These are phyloP conservation scores for Agarophyton chilense DNA, from an alignment of 23 red algal species.

Conservation along the genomic window DNA sequence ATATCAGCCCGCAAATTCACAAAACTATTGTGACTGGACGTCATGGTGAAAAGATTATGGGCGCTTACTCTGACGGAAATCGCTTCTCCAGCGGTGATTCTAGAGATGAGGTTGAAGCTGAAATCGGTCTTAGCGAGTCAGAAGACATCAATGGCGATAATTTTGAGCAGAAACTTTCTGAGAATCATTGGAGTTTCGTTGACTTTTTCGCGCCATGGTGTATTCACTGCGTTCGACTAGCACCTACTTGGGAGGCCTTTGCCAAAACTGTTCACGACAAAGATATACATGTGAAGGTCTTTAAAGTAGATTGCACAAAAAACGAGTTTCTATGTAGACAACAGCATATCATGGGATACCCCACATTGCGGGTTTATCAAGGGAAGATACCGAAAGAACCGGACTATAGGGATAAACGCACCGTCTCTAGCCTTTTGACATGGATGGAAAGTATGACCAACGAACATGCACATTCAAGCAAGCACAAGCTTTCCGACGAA, in stretches of 20 bases:
- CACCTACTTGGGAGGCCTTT: slow-evolving; percentile 81
- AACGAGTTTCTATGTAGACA: slow-evolving; percentile 61
- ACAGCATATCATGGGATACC: slow-evolving; percentile 72
- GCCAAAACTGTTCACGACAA: slow-evolving; percentile 79
- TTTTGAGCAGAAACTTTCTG: slow-evolving; percentile 68
- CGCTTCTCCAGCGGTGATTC: slow-evolving; percentile 45
- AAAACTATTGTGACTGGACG: slow-evolving; percentile 74
- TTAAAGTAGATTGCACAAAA: slow-evolving; percentile 77
- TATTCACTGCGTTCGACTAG: slow-evolving; percentile 65
- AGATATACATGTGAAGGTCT: slow-evolving; percentile 76
- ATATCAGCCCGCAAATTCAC: slow-evolving; percentile 57
- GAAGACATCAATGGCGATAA: slow-evolving; percentile 48
- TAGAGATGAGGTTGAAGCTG: slow-evolving; percentile 46
- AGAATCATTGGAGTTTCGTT: slow-evolving; percentile 78
- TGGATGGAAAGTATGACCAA: slow-evolving; percentile 87
- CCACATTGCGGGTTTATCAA: slow-evolving; percentile 74
- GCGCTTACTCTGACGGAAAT: slow-evolving; percentile 67
- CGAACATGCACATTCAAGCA: slow-evolving; percentile 61
- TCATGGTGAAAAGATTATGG: slow-evolving; percentile 59
- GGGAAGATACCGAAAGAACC: slow-evolving; percentile 41
- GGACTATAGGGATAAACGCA: slow-evolving; percentile 72
- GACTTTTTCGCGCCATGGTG: slow-evolving; percentile 83
- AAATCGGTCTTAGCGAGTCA: slow-evolving; percentile 61
- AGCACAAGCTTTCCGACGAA: slow-evolving; percentile 58
- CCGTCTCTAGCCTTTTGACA: slow-evolving; percentile 45